Evolutionary conservation across 2,329 filamentous ascomycete genomes (phyloP).

Genomic region (Pseudonectria buxi): DNA sequence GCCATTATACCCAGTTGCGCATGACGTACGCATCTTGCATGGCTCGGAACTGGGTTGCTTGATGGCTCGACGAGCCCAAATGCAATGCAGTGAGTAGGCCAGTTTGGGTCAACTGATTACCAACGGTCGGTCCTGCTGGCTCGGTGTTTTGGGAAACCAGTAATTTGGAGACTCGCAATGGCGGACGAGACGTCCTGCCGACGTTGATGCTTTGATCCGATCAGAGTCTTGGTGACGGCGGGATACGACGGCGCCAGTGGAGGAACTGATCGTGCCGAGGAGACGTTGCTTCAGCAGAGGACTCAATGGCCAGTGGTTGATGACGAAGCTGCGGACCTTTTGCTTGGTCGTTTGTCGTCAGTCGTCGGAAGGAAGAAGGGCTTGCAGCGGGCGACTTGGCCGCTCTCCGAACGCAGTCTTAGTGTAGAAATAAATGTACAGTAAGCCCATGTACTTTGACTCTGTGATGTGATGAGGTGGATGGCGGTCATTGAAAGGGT

Average conservation of each 20-base stretch:
- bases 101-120: too few relatives aligned
- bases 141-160: conserved; percentile 9
- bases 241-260: too few relatives aligned
- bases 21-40: conserved; percentile 18
- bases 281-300: too few relatives aligned
- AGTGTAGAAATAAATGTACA: conserved; percentile 17
- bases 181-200: too few relatives aligned
- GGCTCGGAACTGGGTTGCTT: conserved; percentile 6
- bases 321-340: background rate
- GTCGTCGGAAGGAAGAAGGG: conserved; percentile 6
- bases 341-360: conserved; percentile 6
- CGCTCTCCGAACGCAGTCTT: conserved; percentile 1
- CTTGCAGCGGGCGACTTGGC: conserved; percentile 7
- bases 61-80: too few relatives aligned
- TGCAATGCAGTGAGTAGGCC: too few relatives aligned
- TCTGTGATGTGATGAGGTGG: background rate
- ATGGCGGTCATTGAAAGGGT: too few relatives aligned
- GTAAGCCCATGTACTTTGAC: conserved; percentile 5
- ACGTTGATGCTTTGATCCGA: too few relatives aligned
- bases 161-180: conserved; percentile 1
- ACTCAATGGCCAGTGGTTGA: too few relatives aligned
- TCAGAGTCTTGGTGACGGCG: too few relatives aligned
- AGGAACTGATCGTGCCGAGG: too few relatives aligned
- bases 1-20: conserved; percentile 23
- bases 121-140: conserved; percentile 12